phyloP scores from a whole-genome alignment of 257 asterid species.

The Agastache rugosa region DNA sequence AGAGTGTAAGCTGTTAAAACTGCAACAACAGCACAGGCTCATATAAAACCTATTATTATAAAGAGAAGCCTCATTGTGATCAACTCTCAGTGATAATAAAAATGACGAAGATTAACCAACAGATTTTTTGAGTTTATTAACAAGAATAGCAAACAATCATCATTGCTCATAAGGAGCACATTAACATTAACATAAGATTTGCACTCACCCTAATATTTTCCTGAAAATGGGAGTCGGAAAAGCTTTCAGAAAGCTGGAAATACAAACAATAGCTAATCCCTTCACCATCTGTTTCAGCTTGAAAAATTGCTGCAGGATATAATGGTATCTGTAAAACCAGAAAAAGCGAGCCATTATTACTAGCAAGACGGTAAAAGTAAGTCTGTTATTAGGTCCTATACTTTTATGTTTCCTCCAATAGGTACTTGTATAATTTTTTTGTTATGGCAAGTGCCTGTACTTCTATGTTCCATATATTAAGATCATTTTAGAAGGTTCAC shows the following conservation, averaged over 20 bases:
- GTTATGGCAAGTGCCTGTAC: not conserved
- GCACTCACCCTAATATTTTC: constrained; percentile 70
- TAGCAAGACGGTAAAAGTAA: not conserved
- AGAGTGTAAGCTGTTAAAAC: not conserved
- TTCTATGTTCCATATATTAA: not conserved
- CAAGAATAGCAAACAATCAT: not conserved
- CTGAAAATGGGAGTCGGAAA: constrained; percentile 63
- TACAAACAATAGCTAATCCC: constrained; percentile 85
- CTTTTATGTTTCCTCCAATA: not conserved
- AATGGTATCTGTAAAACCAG: constrained; percentile 71
- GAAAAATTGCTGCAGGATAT: constrained; percentile 83
- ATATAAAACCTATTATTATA: not conserved
- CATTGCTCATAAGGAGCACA: not conserved
- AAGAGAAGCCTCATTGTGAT: not conserved
- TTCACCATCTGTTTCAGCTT: constrained; percentile 87
- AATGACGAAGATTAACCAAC: not conserved
- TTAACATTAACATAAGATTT: not conserved
- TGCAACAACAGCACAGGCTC: not conserved
- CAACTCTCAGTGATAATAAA: not conserved
- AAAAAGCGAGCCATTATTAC: constrained; percentile 12
- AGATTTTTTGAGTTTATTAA: not conserved
- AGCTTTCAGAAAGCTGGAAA: constrained; percentile 78
- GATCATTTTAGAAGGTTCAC: no score
- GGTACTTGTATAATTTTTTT: not conserved
- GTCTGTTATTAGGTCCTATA: not conserved